Evolutionary conservation across 2,329 filamentous ascomycete species (phyloP).

Genomic region (Colletotrichum incanum): DNA sequence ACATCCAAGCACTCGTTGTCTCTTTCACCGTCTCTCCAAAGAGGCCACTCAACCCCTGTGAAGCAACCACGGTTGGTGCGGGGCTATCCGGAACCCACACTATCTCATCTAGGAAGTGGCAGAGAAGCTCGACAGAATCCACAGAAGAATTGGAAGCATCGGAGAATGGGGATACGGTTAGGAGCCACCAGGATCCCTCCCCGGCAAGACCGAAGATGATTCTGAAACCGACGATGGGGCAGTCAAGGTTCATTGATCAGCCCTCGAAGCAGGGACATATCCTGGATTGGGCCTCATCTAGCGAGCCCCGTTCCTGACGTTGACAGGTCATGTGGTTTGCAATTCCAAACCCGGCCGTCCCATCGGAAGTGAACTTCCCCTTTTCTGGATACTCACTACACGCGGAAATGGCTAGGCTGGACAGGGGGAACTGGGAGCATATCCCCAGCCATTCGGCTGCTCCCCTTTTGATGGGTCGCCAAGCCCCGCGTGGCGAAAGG

Average conservation of each 20-base stretch:
- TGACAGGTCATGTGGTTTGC: constrained; percentile 44
- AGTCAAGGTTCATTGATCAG: constrained; percentile 40
- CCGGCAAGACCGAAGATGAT: constrained; percentile 43
- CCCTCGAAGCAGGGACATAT: constrained; percentile 36
- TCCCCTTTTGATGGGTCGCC: constrained; percentile 44
- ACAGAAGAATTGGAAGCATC: constrained; percentile 42
- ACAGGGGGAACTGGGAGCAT: constrained; percentile 26
- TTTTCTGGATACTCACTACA: constrained; percentile 32
- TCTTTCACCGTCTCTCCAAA: constrained; percentile 31
- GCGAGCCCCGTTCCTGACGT: constrained; percentile 41
- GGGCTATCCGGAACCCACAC: constrained; percentile 8
- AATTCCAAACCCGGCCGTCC: constrained; percentile 40
- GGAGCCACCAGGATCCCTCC: constrained; percentile 22
- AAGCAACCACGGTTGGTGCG: constrained; percentile 6
- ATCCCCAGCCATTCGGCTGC: constrained; percentile 45
- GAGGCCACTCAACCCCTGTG: constrained; percentile 23
- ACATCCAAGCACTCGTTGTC: constrained; percentile 32
- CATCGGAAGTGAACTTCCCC: constrained; percentile 42
- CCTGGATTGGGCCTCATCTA: constrained; percentile 27
- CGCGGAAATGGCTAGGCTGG: constrained; percentile 34
- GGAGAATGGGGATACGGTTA: constrained; percentile 15
- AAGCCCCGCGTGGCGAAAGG: constrained; percentile 40
- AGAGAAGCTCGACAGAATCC: constrained; percentile 41
- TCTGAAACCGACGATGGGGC: constrained; percentile 42
- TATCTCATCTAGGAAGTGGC: constrained; percentile 40